A percentile compares a stretch with the other conserved stretches of the same genome.
Evolutionary conservation across 495 filamentous ascomycete species (phyloP).

Genomic region (Hypoxylon fuscum): DNA sequence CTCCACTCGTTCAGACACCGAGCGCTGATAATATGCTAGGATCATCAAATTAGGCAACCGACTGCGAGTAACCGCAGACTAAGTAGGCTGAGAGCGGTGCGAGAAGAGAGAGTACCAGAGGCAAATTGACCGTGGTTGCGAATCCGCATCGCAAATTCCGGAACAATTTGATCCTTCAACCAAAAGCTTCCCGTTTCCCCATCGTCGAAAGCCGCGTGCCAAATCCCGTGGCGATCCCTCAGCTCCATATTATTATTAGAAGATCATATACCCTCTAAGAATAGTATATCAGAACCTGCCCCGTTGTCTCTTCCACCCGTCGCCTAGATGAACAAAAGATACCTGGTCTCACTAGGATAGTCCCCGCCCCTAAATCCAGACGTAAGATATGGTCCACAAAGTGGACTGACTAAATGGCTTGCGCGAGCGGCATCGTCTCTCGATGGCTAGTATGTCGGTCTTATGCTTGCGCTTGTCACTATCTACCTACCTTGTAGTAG

Average conservation of each 20-base stretch:
- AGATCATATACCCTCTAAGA: conserved; percentile 13
- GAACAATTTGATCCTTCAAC: conserved; percentile 36
- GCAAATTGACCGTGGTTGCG: conserved; percentile 2
- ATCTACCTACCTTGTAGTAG: background rate
- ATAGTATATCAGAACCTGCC: conserved; percentile 12
- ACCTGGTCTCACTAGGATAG: too few species aligned
- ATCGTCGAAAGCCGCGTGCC: conserved; percentile 19
- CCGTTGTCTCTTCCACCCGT: background rate
- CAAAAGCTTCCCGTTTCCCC: conserved; percentile 16
- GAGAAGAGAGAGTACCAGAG: conserved; percentile 7
- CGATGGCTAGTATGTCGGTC: background rate
- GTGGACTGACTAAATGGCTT: conserved; percentile 3
- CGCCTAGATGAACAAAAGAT: background rate
- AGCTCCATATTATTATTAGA: conserved; percentile 15
- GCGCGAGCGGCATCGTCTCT: background rate
- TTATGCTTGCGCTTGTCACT: conserved; percentile 1
- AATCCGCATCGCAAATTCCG: conserved; percentile 22
- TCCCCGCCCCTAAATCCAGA: conserved; percentile 1
- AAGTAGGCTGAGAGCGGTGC: conserved; percentile 13
- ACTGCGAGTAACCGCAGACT: conserved; percentile 16
- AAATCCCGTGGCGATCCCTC: conserved; percentile 29
- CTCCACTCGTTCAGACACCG: conserved; percentile 4
- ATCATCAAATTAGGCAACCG: conserved; percentile 19
- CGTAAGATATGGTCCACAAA: background rate
- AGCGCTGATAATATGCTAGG: background rate